Base-by-base conservation (phyloP, 495 filamentous ascomycete genomes). In the Lophium mytilinum region DNA sequence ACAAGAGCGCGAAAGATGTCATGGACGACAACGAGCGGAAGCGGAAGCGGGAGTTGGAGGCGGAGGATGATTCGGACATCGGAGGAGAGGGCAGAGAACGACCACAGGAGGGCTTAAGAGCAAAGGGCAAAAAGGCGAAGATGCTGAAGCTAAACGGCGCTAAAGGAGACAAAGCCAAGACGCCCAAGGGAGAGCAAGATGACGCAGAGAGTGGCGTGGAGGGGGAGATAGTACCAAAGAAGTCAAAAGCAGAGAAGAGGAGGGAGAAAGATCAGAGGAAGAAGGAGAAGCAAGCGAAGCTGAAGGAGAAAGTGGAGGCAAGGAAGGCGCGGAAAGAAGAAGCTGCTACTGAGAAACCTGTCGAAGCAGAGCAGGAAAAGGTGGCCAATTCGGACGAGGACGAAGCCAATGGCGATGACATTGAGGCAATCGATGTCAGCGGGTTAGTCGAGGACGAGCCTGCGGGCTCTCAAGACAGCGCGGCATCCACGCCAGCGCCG, bases 1-100 rank as follows among this genome's bases (percentile, higher is more conserved):
- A 71, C 45, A 72, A 71, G 63, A 71, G 68, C 33, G 88, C 91
- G 54, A 83, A 92, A 69, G 90, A 95, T 64, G 80, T 94, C 41
- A 66, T 71, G 63, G 60, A 69, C 59, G 72, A 73, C 52, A 66
- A 73, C 19, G 69, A 67, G 17, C 61, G 51, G 34, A 75, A 73
- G 54, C 60, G 70, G 41, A 71, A 74, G 55, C 64, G 68, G 30
- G 68, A 73, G 61, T 62, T 72, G 18, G 71, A 73, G 17, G 66
- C 70, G 43, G 71, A 75, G 47, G 68, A 70, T 15, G 61, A 42
- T 5, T 62, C 57, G 8, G 66, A 68, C 36, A 14, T 64, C 11
- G 58, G 66, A 17, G 54, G 54, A 30, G 66, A 61, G 6, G 55
- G 57, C 30, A 57, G 55, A 24, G 63, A 69, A 49, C 53, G 55